Evolutionary conservation across 2,329 filamentous ascomycete species (phyloP), one percentile per base, ranked within the genome.

Genomic region (Fusarium subglutinans): DNA sequence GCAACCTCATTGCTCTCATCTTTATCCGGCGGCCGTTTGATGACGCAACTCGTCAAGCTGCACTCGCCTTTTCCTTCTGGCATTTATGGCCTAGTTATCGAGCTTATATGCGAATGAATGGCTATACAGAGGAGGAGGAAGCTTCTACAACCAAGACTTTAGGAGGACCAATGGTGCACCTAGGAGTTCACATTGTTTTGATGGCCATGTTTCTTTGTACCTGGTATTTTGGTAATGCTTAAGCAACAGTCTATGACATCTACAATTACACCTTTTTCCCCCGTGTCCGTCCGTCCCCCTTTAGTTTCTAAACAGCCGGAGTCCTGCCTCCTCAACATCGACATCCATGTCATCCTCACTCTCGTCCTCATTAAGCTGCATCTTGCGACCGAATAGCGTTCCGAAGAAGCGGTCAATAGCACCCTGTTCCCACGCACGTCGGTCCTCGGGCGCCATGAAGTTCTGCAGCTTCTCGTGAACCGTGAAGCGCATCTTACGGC

Each of bases 391-490:
- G 73, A 96, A 90, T 72, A 95, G 82, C 33, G 92, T 92, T 20
- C 91, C 91, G 80, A 95, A 95, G 81, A 96, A 90, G 65, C 90
- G 84, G 77, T 96, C 94, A 67, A 94, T 90, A 63, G 95, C 94
- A 68, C 90, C 88, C 75, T 92, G 90, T 70, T 94, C 93, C 96
- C 96, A 99, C 22, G 82, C 83, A 8, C 92, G 88, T 60, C 94
- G 87, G 80, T 97, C 93, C 81, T 98, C 94, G 0, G 95, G 92
- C 17, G 95, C 95, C 95, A 98, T 98, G 80, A 98, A 98, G 82
- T 98, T 98, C 84, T 98, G 94, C 79, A 99, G 83, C 86, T 98
- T 98, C 85, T 98, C 96, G 80, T 98, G 95, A 51, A 98, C 94
- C 22, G 94, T 96, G 83, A 96, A 99, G 44, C 94, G 89, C 88